Conservation (phyloP, 2,329 filamentous ascomycete genomes). For the Cladosporium sp. region DNA sequence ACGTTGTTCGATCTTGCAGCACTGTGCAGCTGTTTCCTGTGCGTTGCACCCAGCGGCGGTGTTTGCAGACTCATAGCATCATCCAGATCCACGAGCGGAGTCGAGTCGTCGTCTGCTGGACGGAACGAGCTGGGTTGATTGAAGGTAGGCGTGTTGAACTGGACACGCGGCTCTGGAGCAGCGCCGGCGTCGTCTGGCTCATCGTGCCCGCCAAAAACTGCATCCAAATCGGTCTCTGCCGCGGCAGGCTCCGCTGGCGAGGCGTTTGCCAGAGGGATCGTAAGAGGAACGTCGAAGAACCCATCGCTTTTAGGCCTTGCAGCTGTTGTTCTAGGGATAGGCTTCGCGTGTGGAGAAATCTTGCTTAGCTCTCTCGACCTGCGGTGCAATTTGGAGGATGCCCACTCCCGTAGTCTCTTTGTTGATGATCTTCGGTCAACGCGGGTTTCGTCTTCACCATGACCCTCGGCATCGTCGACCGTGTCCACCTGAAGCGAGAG, state of each 20-base stretch:
- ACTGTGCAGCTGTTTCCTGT: conserved; percentile 57
- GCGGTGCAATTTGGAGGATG: conserved; percentile 36
- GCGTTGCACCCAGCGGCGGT: conserved; percentile 51
- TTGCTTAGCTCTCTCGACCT: conserved; percentile 14
- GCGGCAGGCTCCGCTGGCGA: conserved; percentile 8
- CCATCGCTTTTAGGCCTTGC: conserved; percentile 12
- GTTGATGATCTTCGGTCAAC: conserved; percentile 24
- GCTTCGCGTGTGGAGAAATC: not conserved
- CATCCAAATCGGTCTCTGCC: conserved; percentile 29
- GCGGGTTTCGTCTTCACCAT: not conserved
- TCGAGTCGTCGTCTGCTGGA: conserved; percentile 49
- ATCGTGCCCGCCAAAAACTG: conserved; percentile 22
- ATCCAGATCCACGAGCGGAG: conserved; percentile 86
- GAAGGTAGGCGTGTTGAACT: conserved; percentile 13
- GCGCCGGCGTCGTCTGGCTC: not conserved
- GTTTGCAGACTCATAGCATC: conserved; percentile 51
- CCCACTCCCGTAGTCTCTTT: conserved; percentile 69
- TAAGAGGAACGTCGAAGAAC: conserved; percentile 11
- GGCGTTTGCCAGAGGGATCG: not conserved
- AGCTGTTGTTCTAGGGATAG: not conserved
- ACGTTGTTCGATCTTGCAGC: conserved; percentile 4
- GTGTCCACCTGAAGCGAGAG: conserved; percentile 26
- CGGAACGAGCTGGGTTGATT: conserved; percentile 8
- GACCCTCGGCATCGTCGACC: not conserved
- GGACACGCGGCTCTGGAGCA: conserved; percentile 7